These are phyloP conservation scores for Hypomontagnella monticulosa DNA, from an alignment of 495 filamentous ascomycete species.

Conservation along the genomic window DNA sequence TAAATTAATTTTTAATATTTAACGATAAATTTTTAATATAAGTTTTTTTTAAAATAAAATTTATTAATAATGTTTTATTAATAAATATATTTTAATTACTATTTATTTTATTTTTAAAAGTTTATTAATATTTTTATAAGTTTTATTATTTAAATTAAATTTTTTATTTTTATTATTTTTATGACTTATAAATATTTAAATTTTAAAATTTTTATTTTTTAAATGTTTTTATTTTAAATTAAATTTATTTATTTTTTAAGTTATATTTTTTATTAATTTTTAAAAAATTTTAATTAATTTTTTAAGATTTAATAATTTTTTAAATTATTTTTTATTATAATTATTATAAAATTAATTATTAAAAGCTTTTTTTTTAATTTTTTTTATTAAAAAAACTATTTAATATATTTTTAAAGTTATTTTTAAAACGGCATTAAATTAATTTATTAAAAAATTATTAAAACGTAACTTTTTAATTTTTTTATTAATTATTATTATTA, in stretches of 20 bases:
- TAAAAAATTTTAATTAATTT: slow-evolving; percentile 5
- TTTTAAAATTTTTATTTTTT: neutral
- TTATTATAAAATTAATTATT: neutral
- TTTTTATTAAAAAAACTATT: neutral
- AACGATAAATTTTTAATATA: neutral
- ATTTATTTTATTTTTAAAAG: neutral
- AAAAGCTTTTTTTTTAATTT: neutral
- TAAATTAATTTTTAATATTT: neutral
- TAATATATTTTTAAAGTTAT: neutral
- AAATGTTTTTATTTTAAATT: too few species aligned
- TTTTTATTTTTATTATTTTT: neutral
- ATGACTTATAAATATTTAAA: neutral
- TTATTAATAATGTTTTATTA: neutral
- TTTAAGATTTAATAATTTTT: neutral
- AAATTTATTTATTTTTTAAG: neutral
- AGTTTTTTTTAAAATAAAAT: neutral
- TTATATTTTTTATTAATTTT: neutral
- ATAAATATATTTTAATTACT: neutral
- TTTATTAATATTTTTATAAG: neutral
- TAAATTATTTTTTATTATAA: neutral
- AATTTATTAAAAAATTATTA: neutral
- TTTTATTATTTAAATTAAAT: neutral
- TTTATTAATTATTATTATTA: neutral
- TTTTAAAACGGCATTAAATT: neutral
- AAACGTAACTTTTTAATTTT: neutral